Conservation (phyloP, 331 rosid genomes). For the Acacia pycnantha region DNA sequence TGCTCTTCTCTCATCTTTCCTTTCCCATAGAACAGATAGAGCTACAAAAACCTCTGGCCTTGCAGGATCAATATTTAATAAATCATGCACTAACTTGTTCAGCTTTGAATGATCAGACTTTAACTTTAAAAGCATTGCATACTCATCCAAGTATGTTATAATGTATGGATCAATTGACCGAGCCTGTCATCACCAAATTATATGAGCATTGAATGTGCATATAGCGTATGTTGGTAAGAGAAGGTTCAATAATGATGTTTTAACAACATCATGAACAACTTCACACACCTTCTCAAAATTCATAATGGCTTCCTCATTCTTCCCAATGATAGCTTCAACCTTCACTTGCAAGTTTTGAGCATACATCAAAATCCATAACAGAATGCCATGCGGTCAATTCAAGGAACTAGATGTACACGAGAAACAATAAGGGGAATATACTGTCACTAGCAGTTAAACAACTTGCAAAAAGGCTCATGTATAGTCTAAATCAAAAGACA, state of each 20-base stretch:
- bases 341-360: conserved; percentile 35
- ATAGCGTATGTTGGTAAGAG: not conserved
- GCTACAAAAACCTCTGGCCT: conserved; percentile 98
- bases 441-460: not conserved
- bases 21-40: conserved; percentile 91
- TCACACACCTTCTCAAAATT: conserved; percentile 87
- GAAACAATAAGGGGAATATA: not conserved
- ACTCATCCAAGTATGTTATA: conserved; percentile 95
- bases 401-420: conserved; percentile 11
- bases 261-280: not conserved
- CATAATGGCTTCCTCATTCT: conserved; percentile 89
- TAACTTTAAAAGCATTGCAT: conserved; percentile 94
- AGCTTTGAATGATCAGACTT: conserved; percentile 87
- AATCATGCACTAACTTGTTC: conserved; percentile 85
- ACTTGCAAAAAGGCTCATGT: not conserved
- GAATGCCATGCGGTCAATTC: conserved; percentile 18
- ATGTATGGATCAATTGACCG: conserved; percentile 88
- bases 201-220: conserved; percentile 2
- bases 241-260: not conserved
- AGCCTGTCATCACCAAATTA: conserved; percentile 61
- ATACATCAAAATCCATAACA: conserved; percentile 20
- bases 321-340: conserved; percentile 96
- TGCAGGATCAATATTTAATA: conserved; percentile 82
- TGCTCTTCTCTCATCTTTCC: conserved; percentile 90
- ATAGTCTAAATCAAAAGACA: not conserved